A percentile compares a stretch with the other conserved stretches of the same genome.
phyloP scores from a whole-genome alignment of 106 monocot species.

The Dendrobium chrysotoxum region DNA sequence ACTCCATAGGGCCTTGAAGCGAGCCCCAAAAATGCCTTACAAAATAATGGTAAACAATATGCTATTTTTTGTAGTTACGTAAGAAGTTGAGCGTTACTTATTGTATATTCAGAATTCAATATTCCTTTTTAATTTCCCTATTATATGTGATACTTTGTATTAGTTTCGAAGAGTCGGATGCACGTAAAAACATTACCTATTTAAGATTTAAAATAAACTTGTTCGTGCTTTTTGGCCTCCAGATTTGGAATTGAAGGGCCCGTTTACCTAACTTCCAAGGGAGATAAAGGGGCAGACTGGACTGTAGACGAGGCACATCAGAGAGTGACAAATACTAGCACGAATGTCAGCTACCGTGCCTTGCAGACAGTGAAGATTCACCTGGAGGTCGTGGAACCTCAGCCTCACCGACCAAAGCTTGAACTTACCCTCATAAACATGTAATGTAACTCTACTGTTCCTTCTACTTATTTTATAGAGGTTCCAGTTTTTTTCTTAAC shows the following conservation, averaged over 20 bases:
- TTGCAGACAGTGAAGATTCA: constrained; percentile 83
- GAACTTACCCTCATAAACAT: constrained; percentile 53
- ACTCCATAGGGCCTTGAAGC: too few relatives aligned
- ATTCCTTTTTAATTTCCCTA: neutral
- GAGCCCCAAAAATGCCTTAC: too few relatives aligned
- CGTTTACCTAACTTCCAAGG: constrained; percentile 55
- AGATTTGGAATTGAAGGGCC: constrained; percentile 99
- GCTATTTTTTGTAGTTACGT: too few relatives aligned
- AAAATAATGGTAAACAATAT: too few relatives aligned
- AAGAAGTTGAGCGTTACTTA: neutral
- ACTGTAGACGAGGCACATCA: constrained; percentile 74
- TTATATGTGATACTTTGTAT: neutral
- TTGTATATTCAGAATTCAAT: neutral
- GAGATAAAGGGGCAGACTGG: constrained; percentile 77
- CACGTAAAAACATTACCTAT: neutral
- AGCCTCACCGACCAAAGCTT: constrained; percentile 89
- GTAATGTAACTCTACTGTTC: neutral
- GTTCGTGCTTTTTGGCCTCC: neutral
- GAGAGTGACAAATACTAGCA: constrained; percentile 57
- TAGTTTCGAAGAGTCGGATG: neutral
- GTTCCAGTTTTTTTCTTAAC: neutral
- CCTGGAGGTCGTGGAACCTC: constrained; percentile 93
- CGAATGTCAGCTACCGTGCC: constrained; percentile 33
- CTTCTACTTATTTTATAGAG: neutral
- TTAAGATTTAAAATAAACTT: neutral